phyloP scores from a whole-genome alignment of 345 rosid species.

The Aquilaria yunnanensis region DNA sequence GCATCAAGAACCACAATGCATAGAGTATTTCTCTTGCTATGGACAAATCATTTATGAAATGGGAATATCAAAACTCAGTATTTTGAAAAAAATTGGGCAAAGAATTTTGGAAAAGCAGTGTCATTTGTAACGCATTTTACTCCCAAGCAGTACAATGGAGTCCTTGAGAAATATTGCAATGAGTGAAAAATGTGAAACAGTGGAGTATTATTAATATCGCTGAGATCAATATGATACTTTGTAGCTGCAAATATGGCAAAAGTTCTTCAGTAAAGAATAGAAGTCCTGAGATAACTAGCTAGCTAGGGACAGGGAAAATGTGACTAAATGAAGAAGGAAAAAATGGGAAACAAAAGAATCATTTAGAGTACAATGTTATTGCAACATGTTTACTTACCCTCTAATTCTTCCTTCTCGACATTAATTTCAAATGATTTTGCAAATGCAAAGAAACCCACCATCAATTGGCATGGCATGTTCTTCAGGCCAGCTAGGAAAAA shows the following conservation, averaged over 20 bases:
- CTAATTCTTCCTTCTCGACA: conserved; percentile 83
- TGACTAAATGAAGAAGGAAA: background rate
- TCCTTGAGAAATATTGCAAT: background rate
- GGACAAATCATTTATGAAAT: no score
- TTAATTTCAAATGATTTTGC: conserved; percentile 76
- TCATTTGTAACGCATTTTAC: no score
- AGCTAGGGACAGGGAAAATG: background rate
- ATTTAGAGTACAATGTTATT: background rate
- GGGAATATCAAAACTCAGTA: no score
- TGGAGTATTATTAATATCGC: no score
- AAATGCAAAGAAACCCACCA: conserved; percentile 87
- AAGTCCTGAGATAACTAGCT: background rate
- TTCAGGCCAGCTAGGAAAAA: conserved; percentile 62
- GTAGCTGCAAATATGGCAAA: no score
- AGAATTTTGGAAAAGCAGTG: no score
- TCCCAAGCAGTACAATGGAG: no score
- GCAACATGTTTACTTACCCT: conserved; percentile 42
- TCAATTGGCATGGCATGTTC: conserved; percentile 89
- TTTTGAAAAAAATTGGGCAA: no score
- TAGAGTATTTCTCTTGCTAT: no score
- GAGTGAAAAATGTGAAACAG: background rate
- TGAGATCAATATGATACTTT: no score
- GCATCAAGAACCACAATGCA: no score
- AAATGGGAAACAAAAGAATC: background rate
- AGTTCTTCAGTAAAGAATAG: no score